A percentile compares a stretch with the other conserved stretches of the same genome.
Evolutionary conservation across 139 green algal genomes (phyloP).

Genomic region (Chlamydomonas sp.): DNA sequence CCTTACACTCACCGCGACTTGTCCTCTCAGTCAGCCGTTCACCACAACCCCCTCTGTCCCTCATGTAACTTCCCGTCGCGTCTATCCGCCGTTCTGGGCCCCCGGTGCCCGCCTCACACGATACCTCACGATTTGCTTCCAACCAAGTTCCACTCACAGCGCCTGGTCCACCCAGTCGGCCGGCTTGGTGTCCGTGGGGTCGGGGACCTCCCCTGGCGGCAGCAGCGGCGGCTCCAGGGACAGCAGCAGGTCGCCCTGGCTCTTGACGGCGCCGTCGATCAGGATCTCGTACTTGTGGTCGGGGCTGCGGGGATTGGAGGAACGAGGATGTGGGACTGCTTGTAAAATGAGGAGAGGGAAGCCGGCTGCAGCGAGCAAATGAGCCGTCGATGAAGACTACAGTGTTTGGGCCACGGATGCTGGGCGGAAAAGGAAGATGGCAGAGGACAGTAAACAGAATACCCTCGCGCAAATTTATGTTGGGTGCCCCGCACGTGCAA

Average conservation of each 20-base stretch:
- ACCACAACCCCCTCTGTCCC: no score
- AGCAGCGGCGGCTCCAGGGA: constrained; percentile 78
- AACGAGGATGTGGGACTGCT: constrained; percentile 4
- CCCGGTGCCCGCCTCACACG: no score
- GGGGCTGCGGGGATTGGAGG: neutral
- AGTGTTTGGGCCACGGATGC: neutral
- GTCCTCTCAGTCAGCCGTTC: no score
- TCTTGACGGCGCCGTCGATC: constrained; percentile 79
- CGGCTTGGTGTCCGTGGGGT: constrained; percentile 89
- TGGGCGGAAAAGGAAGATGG: no score
- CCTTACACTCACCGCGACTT: no score
- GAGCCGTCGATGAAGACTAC: neutral
- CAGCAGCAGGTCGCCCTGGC: constrained; percentile 65
- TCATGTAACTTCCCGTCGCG: no score
- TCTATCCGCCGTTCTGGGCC: no score
- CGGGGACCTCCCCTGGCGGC: constrained; percentile 81
- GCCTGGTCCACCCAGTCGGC: constrained; percentile 81
- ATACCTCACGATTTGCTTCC: no score
- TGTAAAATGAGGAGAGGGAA: neutral
- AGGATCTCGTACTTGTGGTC: constrained; percentile 76
- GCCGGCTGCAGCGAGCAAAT: neutral
- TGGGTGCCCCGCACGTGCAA: no score
- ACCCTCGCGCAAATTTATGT: no score
- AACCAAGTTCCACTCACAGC: constrained; percentile 51
- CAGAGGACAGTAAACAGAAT: no score